phyloP scores from a whole-genome alignment of 2,329 filamentous ascomycete species.

The Microcera coccophila region DNA sequence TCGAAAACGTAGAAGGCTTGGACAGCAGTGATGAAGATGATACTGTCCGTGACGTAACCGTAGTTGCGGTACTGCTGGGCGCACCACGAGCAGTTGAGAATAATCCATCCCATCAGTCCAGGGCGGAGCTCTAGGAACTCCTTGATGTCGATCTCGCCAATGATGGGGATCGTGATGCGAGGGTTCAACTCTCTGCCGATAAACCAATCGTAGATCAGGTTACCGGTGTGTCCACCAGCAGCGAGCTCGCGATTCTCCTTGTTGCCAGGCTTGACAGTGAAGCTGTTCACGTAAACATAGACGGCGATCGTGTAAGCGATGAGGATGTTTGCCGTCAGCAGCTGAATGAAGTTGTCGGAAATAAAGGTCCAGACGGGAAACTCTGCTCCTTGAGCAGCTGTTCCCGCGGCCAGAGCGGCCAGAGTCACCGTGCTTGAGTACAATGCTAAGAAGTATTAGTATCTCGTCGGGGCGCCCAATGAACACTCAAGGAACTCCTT shows the following conservation, averaged over 20 bases:
- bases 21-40: conserved; percentile 70
- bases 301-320: conserved; percentile 69
- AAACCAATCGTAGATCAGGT: conserved; percentile 91
- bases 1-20: conserved; percentile 84
- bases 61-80: conserved; percentile 84
- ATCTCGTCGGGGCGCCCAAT: conserved; percentile 1
- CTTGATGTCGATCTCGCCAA: conserved; percentile 88
- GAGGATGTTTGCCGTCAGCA: conserved; percentile 78
- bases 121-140: conserved; percentile 87
- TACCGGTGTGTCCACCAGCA: conserved; percentile 75
- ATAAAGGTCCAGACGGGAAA: conserved; percentile 92
- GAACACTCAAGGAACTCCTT: conserved; percentile 23
- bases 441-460: conserved; percentile 56
- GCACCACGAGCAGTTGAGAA: conserved; percentile 79
- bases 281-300: conserved; percentile 79
- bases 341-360: conserved; percentile 81
- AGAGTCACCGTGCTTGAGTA: conserved; percentile 71
- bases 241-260: conserved; percentile 72
- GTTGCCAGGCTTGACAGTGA: conserved; percentile 74
- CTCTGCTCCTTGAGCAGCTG: conserved; percentile 69
- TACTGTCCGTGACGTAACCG: conserved; percentile 80
- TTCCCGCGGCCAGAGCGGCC: conserved; percentile 68
- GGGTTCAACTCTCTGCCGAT: conserved; percentile 95
- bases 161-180: conserved; percentile 69
- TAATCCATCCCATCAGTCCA: conserved; percentile 82